phyloP scores from a whole-genome alignment of 2,329 filamentous ascomycete genomes.

The Coniochaeta prunicola region DNA sequence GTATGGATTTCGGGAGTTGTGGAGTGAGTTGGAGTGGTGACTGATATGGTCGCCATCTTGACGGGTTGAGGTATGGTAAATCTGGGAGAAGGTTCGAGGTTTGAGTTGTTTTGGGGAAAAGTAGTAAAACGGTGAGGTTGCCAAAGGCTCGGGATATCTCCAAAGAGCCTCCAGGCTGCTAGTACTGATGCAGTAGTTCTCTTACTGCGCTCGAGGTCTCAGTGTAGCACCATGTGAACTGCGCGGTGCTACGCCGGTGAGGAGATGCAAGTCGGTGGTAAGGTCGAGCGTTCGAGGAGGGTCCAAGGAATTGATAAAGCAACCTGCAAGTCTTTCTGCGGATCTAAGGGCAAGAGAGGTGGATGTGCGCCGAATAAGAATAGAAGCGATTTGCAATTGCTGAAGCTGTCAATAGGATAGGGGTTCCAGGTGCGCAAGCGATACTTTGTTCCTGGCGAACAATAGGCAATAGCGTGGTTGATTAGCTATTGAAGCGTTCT shows the following conservation, averaged over 20 bases:
- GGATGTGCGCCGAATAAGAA: neutral
- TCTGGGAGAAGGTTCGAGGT: neutral
- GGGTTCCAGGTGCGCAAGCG: neutral
- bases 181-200: neutral
- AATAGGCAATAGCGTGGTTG: neutral
- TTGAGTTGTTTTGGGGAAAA: neutral
- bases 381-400: neutral
- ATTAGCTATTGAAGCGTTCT: neutral
- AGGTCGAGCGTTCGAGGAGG: neutral
- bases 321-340: neutral
- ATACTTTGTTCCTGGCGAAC: neutral
- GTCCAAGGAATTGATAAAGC: neutral
- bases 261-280: neutral
- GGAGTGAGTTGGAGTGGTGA: constrained; percentile 59
- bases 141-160: neutral
- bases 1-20: constrained; percentile 52
- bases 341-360: neutral
- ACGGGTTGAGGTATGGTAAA: neutral
- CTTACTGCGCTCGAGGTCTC: neutral
- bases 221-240: neutral
- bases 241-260: neutral
- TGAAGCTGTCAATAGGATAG: neutral
- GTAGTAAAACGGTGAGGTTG: neutral
- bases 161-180: neutral
- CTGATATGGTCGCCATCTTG: constrained; percentile 28